Evolutionary conservation across 306 rosid species (phyloP).

Genomic region (Quercus berberidifolia): DNA sequence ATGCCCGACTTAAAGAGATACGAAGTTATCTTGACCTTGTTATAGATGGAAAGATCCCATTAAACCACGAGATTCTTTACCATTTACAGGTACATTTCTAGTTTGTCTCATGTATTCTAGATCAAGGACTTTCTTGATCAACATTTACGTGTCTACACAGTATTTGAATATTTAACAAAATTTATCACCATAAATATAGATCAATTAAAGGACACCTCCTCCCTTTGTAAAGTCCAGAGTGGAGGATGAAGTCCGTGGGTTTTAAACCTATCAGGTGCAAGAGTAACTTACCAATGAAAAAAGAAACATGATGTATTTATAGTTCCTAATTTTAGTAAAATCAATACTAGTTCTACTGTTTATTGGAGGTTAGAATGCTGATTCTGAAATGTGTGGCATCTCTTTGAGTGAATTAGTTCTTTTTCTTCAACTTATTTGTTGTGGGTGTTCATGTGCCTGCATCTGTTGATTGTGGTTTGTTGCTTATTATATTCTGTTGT

Average conservation of each 20-base stretch:
- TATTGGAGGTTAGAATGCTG: neutral
- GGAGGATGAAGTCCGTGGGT: neutral
- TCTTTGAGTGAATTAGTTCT: neutral
- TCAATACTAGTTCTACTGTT: neutral
- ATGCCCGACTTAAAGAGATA: constrained; percentile 73
- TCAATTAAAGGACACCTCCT: neutral
- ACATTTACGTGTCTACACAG: neutral
- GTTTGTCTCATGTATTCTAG: neutral
- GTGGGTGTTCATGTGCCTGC: neutral
- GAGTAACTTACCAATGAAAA: neutral
- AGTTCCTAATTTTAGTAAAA: neutral
- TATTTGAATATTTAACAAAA: neutral
- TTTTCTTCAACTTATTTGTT: neutral
- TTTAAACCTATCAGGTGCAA: neutral
- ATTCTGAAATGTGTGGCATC: neutral
- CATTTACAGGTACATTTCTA: constrained; percentile 66
- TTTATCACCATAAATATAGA: neutral
- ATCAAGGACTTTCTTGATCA: neutral
- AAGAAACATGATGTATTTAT: neutral
- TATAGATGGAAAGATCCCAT: constrained; percentile 69
- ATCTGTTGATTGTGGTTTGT: neutral
- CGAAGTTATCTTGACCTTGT: constrained; percentile 79
- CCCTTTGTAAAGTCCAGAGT: neutral
- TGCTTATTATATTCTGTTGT: too few species aligned
- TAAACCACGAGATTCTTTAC: constrained; percentile 86